Base-by-base conservation (phyloP, 2,329 filamentous ascomycete species). In the Hymenoscyphus scutula region DNA sequence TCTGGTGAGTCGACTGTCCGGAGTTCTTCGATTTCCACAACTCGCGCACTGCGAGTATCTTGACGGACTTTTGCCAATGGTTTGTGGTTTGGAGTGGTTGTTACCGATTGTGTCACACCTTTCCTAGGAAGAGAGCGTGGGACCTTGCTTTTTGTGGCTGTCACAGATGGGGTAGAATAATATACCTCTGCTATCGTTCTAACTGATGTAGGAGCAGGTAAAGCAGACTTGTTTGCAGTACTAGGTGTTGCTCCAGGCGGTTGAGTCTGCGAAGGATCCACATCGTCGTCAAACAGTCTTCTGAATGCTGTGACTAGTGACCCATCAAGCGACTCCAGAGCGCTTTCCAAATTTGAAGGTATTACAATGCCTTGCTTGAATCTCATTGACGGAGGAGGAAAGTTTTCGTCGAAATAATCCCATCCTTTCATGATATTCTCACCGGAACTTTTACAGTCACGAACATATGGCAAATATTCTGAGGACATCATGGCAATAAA, bases 401-500 rank as follows among this genome's bases (percentile, higher is more conserved):
- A 8, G n/a, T 23, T 25, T 23, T 48, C 6, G 19, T 48, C 41
- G n/a, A 48, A 48, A 23, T 10, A 48, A 23, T 48, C n/a, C 41
- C 41, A 48, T 23, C 41, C 41, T 7, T 4, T 23, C 41, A 48
- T 23, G 8, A 23, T 7, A 25, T 62, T 41, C 10, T 74, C 69
- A 25, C 69, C 68, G 2, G 64, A 65, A 2, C 65, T 63, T 5
- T 71, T 68, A 1, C 70, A 61, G 2, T 68, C 67, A 1, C 69
- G 60, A 27, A 79, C 74, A 60, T 84, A 83, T 0, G 69, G 65
- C 6, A 77, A 65, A 65, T 78, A 85, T 0, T 77, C 75, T 0
- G 69, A 70, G 1, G 77, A 74, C 58, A 80, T 84, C 2, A 72
- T 72, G 11, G 74, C 72, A 54, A 85, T 77, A 59, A 84, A 82